Percentiles rank a stretch among this genome's conserved stretches.
Conservation (phyloP, 73 alveolate species). For the Urostyla sp. region DNA sequence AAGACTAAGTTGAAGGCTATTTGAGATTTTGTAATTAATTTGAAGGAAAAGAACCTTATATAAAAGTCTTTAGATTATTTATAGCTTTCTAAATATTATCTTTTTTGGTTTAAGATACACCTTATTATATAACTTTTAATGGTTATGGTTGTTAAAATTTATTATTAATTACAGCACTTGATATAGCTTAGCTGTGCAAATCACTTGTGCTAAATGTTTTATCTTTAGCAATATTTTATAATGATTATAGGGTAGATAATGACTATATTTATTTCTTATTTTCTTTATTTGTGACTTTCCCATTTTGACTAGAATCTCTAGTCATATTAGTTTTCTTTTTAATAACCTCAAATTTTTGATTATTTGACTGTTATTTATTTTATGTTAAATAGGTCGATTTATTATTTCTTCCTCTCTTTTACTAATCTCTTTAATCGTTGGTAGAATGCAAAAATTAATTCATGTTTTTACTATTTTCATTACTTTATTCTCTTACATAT, state of each 20-base stretch:
- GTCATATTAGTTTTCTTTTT: neutral
- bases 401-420: too few species aligned
- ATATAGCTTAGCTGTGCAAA: neutral
- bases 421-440: too few species aligned
- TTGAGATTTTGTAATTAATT: neutral
- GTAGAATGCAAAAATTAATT: too few species aligned
- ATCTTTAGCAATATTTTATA: neutral
- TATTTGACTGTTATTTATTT: too few species aligned
- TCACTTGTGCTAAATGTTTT: conserved; percentile 40
- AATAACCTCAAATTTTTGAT: too few species aligned
- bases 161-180: neutral
- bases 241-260: neutral
- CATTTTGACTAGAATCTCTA: conserved; percentile 4
- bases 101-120: neutral
- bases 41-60: conserved; percentile 27
- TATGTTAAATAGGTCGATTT: too few species aligned
- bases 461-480: too few species aligned
- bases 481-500: too few species aligned
- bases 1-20: neutral
- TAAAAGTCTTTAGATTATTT: conserved; percentile 31
- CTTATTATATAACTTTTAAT: neutral
- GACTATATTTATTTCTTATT: too few species aligned
- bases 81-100: conserved; percentile 44
- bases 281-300: neutral
- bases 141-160: neutral